phyloP scores from a whole-genome alignment of 2,329 filamentous ascomycete genomes.

The Neofusicoccum sp. region DNA sequence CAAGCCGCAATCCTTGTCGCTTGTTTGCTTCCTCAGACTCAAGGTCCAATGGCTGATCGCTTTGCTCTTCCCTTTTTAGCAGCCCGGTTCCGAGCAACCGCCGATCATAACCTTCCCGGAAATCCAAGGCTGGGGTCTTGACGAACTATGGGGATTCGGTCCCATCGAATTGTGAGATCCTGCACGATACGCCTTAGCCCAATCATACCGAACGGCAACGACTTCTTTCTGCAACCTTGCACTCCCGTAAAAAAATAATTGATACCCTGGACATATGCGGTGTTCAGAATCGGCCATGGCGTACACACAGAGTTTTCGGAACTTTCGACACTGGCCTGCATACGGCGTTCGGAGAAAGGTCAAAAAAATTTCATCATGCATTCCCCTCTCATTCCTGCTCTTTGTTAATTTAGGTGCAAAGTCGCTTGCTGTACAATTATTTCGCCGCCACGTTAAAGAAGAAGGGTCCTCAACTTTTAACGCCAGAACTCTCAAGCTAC shows the following conservation, averaged over 20 bases:
- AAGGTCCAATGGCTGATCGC: background rate
- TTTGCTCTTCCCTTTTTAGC: background rate
- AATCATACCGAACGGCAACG: background rate
- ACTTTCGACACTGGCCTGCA: no score
- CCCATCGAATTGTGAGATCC: conserved; percentile 1
- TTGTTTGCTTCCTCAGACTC: background rate
- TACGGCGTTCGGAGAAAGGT: background rate
- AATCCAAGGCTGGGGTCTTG: conserved; percentile 13
- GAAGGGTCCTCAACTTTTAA: no score
- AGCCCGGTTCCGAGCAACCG: conserved; percentile 3
- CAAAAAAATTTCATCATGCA: background rate
- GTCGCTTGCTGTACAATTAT: background rate
- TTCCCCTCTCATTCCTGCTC: background rate
- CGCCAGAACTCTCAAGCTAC: no score
- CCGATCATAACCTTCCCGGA: conserved; percentile 14
- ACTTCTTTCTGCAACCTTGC: no score
- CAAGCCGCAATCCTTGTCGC: background rate
- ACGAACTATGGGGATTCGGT: conserved; percentile 15
- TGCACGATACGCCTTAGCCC: background rate
- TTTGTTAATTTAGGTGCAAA: background rate
- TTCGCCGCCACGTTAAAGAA: background rate
- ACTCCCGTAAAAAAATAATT: no score
- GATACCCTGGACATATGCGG: no score
- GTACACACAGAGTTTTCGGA: no score
- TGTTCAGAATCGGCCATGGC: no score